Conservation (phyloP, 805 yeast genomes). For the Scheffersomyces amazonensis region DNA sequence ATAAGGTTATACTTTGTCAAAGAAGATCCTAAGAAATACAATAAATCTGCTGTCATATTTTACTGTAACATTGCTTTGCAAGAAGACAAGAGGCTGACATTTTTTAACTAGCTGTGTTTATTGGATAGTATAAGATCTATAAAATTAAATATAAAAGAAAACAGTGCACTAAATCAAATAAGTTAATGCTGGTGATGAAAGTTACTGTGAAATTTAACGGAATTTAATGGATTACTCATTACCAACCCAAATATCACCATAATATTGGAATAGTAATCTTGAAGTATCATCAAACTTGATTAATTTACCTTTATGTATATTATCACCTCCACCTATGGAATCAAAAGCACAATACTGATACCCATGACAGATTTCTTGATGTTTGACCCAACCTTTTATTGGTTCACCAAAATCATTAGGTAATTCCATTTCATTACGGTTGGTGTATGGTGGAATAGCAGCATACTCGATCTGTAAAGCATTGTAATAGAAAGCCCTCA, state of each 20-base stretch:
- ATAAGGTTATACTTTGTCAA: too few relatives aligned
- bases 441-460: constrained; percentile 50
- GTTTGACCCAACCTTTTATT: constrained; percentile 49
- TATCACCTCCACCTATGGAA: constrained; percentile 45
- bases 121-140: too few relatives aligned
- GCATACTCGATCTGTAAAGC: constrained; percentile 42
- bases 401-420: constrained; percentile 44
- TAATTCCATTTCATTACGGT: constrained; percentile 30
- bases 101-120: too few relatives aligned
- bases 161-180: too few relatives aligned
- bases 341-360: constrained; percentile 65
- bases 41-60: too few relatives aligned
- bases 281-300: constrained; percentile 34
- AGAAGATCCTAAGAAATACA: too few relatives aligned
- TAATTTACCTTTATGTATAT: constrained; percentile 43
- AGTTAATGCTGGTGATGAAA: too few relatives aligned
- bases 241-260: constrained; percentile 55
- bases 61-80: too few relatives aligned
- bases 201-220: too few relatives aligned
- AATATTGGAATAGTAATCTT: constrained; percentile 33
- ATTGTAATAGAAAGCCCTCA: constrained; percentile 23
- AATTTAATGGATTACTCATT: too few relatives aligned
- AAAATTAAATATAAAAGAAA: too few relatives aligned
- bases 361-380: constrained; percentile 49
- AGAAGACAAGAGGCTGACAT: too few relatives aligned